Percentiles rank a stretch among this genome's conserved stretches.
Evolutionary conservation across 2,329 filamentous ascomycete species (phyloP).

Genomic region (Colletotrichum noveboracense): DNA sequence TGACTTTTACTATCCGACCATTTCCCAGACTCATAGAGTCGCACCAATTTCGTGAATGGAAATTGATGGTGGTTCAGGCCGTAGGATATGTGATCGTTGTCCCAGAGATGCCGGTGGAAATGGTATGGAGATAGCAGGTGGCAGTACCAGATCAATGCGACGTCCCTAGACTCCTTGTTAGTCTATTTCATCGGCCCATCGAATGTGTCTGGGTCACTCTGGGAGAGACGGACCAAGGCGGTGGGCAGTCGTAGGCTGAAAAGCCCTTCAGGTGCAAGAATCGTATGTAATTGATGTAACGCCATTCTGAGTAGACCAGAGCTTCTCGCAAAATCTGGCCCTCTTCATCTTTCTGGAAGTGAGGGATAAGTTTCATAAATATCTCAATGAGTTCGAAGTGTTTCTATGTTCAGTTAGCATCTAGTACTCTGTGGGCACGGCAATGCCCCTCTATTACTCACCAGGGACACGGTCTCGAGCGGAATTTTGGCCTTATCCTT

Average conservation of each 20-base stretch:
- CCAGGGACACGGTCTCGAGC: neutral
- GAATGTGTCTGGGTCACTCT: neutral
- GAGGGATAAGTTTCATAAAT: slow-evolving; percentile 20
- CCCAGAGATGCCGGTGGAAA: slow-evolving; percentile 22
- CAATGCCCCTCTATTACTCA: neutral
- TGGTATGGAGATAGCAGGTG: slow-evolving; percentile 20
- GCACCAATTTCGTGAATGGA: neutral
- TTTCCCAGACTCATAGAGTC: neutral
- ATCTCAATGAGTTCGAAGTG: slow-evolving; percentile 17
- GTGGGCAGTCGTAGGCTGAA: slow-evolving; percentile 19
- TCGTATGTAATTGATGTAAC: slow-evolving; percentile 23
- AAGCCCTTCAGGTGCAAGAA: slow-evolving; percentile 14
- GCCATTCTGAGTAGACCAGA: slow-evolving; percentile 24
- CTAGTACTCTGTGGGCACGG: neutral
- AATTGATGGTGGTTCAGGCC: slow-evolving; percentile 24
- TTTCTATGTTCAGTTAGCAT: neutral
- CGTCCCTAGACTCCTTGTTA: slow-evolving; percentile 9
- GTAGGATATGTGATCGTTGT: slow-evolving; percentile 2
- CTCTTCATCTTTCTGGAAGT: slow-evolving; percentile 5
- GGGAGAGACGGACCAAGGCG: slow-evolving; percentile 13
- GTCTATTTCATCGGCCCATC: neutral
- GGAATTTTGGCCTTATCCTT: neutral
- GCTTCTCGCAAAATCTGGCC: slow-evolving; percentile 12
- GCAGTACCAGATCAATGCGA: slow-evolving; percentile 25
- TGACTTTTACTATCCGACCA: slow-evolving; percentile 14